Conservation (phyloP, 2,329 filamentous ascomycete species). For the Ophiostoma australiae region DNA sequence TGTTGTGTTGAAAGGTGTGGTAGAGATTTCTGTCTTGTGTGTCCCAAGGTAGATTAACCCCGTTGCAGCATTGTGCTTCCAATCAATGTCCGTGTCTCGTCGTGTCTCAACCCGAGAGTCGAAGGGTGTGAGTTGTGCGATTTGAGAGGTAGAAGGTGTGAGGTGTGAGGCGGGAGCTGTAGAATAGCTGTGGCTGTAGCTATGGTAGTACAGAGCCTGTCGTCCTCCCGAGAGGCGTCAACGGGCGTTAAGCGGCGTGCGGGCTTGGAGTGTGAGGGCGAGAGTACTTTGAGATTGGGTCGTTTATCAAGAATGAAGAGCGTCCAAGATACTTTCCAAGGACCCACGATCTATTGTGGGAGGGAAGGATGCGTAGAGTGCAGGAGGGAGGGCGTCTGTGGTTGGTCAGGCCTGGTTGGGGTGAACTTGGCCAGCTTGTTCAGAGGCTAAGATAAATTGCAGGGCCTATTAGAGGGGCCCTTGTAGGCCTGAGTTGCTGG, state of each 20-base stretch:
- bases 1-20: background rate
- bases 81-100: background rate
- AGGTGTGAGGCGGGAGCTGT: background rate
- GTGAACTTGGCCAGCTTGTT: background rate
- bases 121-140: background rate
- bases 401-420: background rate
- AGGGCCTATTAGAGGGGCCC: too few species aligned
- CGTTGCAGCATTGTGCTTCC: slow-evolving; percentile 4
- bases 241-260: background rate
- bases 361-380: background rate
- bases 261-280: background rate
- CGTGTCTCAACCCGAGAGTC: background rate
- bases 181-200: background rate
- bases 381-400: background rate
- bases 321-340: background rate
- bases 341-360: slow-evolving; percentile 3
- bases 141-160: background rate
- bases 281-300: background rate
- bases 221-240: background rate
- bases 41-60: background rate
- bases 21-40: slow-evolving; percentile 1
- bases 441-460: background rate
- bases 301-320: background rate
- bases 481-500: too few species aligned
- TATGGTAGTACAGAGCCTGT: background rate